A percentile compares a stretch with the other conserved stretches of the same genome.
Evolutionary conservation across 495 filamentous ascomycete species (phyloP).

Genomic region (Xylaria sp.): DNA sequence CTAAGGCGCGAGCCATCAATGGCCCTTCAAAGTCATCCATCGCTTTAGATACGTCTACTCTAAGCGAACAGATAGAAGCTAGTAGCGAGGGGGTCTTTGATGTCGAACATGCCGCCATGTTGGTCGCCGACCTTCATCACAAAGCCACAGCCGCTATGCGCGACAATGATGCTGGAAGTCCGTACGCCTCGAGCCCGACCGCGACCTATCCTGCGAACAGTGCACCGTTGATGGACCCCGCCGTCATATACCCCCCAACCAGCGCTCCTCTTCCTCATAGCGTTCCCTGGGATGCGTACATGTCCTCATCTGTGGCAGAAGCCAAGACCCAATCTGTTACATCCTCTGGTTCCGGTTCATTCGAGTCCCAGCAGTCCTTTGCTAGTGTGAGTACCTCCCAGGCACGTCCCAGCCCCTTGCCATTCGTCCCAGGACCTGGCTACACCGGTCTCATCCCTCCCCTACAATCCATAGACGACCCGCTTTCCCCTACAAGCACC

Average conservation of each 20-base stretch:
- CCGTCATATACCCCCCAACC: constrained; percentile 71
- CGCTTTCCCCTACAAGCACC: constrained; percentile 71
- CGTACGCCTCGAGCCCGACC: constrained; percentile 73
- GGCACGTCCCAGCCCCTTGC: constrained; percentile 64
- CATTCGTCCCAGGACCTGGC: constrained; percentile 71
- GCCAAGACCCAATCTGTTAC: constrained; percentile 72
- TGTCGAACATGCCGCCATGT: constrained; percentile 97
- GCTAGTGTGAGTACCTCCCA: constrained; percentile 59
- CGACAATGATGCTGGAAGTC: constrained; percentile 46
- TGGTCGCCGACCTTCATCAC: constrained; percentile 98
- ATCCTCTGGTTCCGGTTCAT: constrained; percentile 67
- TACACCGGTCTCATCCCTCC: constrained; percentile 66
- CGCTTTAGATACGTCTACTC: constrained; percentile 82
- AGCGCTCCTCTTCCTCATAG: constrained; percentile 77
- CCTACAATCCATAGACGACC: constrained; percentile 72
- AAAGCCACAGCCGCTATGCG: constrained; percentile 88
- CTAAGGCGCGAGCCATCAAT: constrained; percentile 69
- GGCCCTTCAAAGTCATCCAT: constrained; percentile 82
- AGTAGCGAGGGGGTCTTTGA: constrained; percentile 95
- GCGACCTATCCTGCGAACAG: constrained; percentile 76
- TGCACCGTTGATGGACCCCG: constrained; percentile 70
- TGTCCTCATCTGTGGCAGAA: constrained; percentile 67
- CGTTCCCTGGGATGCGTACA: constrained; percentile 76
- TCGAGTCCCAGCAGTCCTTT: constrained; percentile 70
- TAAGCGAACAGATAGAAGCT: constrained; percentile 90